Conservation (phyloP, 495 filamentous ascomycete genomes). For the Penicillium silybi region DNA sequence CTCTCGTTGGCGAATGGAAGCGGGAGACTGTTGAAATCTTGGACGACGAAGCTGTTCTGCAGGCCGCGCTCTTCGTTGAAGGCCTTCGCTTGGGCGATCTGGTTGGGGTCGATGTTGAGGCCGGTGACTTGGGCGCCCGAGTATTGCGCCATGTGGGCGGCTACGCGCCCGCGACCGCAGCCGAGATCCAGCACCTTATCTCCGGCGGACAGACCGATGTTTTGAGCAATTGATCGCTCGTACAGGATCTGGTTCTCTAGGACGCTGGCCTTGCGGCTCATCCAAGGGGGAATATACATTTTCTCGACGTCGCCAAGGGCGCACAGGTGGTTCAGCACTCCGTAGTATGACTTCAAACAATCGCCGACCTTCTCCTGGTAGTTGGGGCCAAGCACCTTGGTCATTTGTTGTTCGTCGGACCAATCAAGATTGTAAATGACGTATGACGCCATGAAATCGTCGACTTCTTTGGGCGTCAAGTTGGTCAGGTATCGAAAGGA, state of each 20-base stretch:
- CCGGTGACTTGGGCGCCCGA: slow-evolving; percentile 55
- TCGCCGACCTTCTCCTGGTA: slow-evolving; percentile 58
- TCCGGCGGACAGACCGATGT: slow-evolving; percentile 48
- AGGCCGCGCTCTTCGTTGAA: slow-evolving; percentile 50
- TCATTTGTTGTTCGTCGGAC: slow-evolving; percentile 56
- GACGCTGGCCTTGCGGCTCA: slow-evolving; percentile 54
- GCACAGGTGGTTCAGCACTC: slow-evolving; percentile 61
- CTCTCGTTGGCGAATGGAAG: slow-evolving; percentile 52
- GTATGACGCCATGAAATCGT: slow-evolving; percentile 64
- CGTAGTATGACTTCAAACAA: slow-evolving; percentile 58
- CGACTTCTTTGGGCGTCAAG: slow-evolving; percentile 55
- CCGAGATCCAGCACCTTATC: slow-evolving; percentile 56
- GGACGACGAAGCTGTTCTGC: slow-evolving; percentile 50
- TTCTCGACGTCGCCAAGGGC: slow-evolving; percentile 65
- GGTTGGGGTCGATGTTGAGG: slow-evolving; percentile 60
- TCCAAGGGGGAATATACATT: slow-evolving; percentile 64
- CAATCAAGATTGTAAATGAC: slow-evolving; percentile 65
- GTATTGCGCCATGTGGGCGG: slow-evolving; percentile 56
- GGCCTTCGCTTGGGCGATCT: slow-evolving; percentile 51
- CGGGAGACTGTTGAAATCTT: slow-evolving; percentile 57
- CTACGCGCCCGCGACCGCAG: slow-evolving; percentile 58
- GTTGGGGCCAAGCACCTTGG: slow-evolving; percentile 50
- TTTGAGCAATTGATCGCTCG: slow-evolving; percentile 52
- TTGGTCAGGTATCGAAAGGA: slow-evolving; percentile 55
- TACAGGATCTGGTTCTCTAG: slow-evolving; percentile 55